phyloP scores from a whole-genome alignment of 805 yeast species.

The Lachancea thermotolerans region DNA sequence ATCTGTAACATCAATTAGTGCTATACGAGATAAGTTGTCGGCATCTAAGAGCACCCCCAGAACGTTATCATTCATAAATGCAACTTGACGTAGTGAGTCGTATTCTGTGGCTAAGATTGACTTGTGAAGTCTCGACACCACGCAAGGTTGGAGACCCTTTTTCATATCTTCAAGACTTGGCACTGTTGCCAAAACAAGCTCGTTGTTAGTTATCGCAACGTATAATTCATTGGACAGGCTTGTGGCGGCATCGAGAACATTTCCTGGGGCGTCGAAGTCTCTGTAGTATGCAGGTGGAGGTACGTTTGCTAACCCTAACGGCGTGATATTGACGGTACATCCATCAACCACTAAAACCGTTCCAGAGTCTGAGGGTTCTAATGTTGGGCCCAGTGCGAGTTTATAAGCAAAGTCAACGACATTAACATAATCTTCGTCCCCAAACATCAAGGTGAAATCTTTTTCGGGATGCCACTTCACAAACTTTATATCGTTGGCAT shows the following conservation, averaged over 20 bases:
- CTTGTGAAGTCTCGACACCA: conserved; percentile 29
- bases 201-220: conserved; percentile 50
- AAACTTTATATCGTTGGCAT: conserved; percentile 31
- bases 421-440: conserved; percentile 45
- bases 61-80: conserved; percentile 44
- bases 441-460: conserved; percentile 66
- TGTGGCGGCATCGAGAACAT: conserved; percentile 59
- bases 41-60: conserved; percentile 59
- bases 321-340: conserved; percentile 60
- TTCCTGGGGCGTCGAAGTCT: conserved; percentile 48
- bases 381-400: conserved; percentile 60
- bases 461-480: conserved; percentile 86
- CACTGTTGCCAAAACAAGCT: conserved; percentile 41
- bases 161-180: conserved; percentile 39
- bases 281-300: conserved; percentile 91
- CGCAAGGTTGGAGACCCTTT: conserved; percentile 42
- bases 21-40: conserved; percentile 42
- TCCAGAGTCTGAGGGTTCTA: conserved; percentile 66
- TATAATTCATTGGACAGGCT: conserved; percentile 50
- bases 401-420: conserved; percentile 62
- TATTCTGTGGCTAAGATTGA: conserved; percentile 33
- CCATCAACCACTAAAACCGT: conserved; percentile 82
- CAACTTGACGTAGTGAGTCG: conserved; percentile 57
- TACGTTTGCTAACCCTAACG: conserved; percentile 74
- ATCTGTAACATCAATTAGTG: conserved; percentile 43